phyloP scores from a whole-genome alignment of 257 asterid genomes.

The Solanum phureja region DNA sequence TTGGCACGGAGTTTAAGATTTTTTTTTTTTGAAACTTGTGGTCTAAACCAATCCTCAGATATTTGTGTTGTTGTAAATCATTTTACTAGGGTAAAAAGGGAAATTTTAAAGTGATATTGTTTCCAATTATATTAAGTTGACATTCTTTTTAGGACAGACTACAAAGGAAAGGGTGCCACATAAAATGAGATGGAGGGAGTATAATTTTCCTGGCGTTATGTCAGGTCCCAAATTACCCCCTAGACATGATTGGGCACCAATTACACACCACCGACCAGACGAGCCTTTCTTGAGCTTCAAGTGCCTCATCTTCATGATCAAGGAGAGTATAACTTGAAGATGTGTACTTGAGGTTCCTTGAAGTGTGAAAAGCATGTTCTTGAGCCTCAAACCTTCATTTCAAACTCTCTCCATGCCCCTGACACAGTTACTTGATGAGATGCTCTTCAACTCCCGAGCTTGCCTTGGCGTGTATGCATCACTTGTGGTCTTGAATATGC shows the following conservation, averaged over 20 bases:
- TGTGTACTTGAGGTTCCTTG: not conserved
- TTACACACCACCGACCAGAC: not conserved
- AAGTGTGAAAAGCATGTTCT: not conserved
- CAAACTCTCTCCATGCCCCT: not conserved
- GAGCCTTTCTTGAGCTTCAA: not conserved
- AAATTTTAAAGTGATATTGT: not conserved
- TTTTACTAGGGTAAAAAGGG: not conserved
- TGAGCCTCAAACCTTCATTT: not conserved
- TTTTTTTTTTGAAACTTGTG: not conserved
- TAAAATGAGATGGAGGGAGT: not conserved
- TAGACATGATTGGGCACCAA: not conserved
- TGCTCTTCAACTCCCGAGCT: not conserved
- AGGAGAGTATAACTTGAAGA: not conserved
- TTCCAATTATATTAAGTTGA: not conserved
- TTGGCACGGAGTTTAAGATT: not conserved
- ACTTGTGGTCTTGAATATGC: not conserved
- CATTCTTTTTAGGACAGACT: not conserved
- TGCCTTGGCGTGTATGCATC: not conserved
- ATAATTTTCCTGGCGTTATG: not conserved
- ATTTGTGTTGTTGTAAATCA: no score
- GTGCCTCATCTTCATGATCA: not conserved
- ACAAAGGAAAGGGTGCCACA: not conserved
- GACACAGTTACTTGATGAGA: not conserved
- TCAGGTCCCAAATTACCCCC: not conserved
- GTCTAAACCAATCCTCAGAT: not conserved